phyloP scores from a whole-genome alignment of 805 yeast species.

The Saturnispora hagleri region DNA sequence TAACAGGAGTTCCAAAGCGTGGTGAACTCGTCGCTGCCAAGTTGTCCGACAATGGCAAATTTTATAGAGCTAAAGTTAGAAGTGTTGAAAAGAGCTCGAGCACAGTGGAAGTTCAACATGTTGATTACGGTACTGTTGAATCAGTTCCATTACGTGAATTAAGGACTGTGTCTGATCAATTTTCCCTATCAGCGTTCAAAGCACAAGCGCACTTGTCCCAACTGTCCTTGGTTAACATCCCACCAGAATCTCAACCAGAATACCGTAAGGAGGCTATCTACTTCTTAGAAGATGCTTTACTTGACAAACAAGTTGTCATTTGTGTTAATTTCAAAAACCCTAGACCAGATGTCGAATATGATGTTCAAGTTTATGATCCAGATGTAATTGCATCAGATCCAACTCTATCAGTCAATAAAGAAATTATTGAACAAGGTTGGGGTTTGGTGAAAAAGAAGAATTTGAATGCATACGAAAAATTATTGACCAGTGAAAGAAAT shows the following conservation, averaged over 20 bases:
- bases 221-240: conserved; percentile 45
- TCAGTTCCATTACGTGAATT: conserved; percentile 36
- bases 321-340: conserved; percentile 36
- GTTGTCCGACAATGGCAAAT: conserved; percentile 43
- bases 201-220: conserved; percentile 48
- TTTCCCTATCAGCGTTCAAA: conserved; percentile 31
- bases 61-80: conserved; percentile 48
- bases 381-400: conserved; percentile 45
- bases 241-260: conserved; percentile 48
- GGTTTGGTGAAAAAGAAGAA: conserved; percentile 41
- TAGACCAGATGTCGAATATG: conserved; percentile 35
- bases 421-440: conserved; percentile 49
- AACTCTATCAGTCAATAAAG: conserved; percentile 49
- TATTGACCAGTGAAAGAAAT: conserved; percentile 30
- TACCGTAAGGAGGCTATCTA: conserved; percentile 47
- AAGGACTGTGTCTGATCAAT: conserved; percentile 45
- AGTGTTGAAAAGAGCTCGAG: conserved; percentile 35
- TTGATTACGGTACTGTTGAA: conserved; percentile 54
- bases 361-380: conserved; percentile 47
- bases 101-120: conserved; percentile 42
- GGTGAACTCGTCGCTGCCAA: conserved; percentile 51
- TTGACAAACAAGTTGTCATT: conserved; percentile 46
- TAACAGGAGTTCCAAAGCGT: conserved; percentile 36
- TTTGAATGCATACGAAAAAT: conserved; percentile 28
- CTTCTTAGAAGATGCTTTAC: conserved; percentile 42